Conservation (phyloP, 2,329 filamentous ascomycete species). For the Fusarium sp. region DNA sequence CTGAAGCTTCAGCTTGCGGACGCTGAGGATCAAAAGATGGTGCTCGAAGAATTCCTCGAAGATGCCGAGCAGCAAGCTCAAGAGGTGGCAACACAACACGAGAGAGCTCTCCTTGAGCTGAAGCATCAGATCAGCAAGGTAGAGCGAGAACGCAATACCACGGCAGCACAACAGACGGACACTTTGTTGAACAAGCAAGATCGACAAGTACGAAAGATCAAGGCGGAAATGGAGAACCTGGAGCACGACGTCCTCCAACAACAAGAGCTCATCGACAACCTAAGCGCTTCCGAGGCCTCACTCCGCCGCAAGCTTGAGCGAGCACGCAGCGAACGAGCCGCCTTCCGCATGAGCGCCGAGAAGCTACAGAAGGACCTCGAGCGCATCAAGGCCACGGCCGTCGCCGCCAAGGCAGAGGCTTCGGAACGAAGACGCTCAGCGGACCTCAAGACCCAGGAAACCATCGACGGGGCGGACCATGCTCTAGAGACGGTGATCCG, state of each 20-base stretch:
- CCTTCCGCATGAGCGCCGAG: conserved; percentile 66
- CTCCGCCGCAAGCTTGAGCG: conserved; percentile 77
- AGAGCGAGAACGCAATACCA: conserved; percentile 59
- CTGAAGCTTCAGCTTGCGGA: background rate
- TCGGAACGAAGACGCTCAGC: conserved; percentile 20
- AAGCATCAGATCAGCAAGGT: conserved; percentile 65
- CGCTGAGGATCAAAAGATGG: conserved; percentile 58
- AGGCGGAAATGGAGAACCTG: conserved; percentile 75
- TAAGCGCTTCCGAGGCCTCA: conserved; percentile 67
- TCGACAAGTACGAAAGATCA: conserved; percentile 71
- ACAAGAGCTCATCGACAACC: conserved; percentile 71
- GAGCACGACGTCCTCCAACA: conserved; percentile 78
- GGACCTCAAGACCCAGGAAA: conserved; percentile 43
- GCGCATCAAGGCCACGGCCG: conserved; percentile 57
- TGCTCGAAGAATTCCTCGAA: conserved; percentile 69
- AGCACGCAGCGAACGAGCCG: conserved; percentile 73
- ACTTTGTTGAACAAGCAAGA: conserved; percentile 62
- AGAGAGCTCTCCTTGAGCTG: conserved; percentile 57
- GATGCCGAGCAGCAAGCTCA: conserved; percentile 65
- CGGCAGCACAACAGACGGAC: conserved; percentile 52
- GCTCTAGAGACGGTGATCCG: conserved; percentile 71
- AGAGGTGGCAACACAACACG: conserved; percentile 59
- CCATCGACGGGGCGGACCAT: conserved; percentile 57
- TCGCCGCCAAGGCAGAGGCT: conserved; percentile 42
- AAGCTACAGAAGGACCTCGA: conserved; percentile 66